Evolutionary conservation across 2,329 filamentous ascomycete species (phyloP), one percentile per base, ranked within the genome.

Genomic region (Chaetomiaceae sp.): DNA sequence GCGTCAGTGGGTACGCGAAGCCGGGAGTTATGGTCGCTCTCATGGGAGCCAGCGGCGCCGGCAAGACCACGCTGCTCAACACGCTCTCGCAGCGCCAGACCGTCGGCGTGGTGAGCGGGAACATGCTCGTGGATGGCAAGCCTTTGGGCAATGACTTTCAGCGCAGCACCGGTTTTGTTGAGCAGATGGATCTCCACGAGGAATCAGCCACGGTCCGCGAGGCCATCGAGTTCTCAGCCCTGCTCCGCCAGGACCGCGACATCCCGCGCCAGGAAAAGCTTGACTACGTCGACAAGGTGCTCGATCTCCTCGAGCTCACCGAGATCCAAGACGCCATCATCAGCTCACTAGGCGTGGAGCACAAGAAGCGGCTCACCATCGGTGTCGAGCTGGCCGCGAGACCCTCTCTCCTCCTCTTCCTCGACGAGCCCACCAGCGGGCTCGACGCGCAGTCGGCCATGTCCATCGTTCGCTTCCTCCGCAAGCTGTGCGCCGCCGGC

Each of bases 41-140:
- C 1, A 89, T 94, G 76, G 90, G 90, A 49, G 87, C 86, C 1
- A 89, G 82, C 4, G 88, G 87, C 38, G 89, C 90, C 8, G 90
- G 89, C 11, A 95, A 95, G 71, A 91, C 88, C 0, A 94, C 89
- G 0, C 73, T 95, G 0, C 75, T 95, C 16, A 90, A 94, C 67
- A 89, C 86, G 0, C 66, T 81, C 0, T 84, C 87, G 0, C 87
- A 91, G 63, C 80, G 89, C 2, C 85, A 90, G 65, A 25, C 59
- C 23, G 54, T 60, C 10, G 86, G 86, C 65, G 80, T 88, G 20
- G 82, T 90, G 29, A 76, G 75, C 8, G 86, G 87, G 51, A 80
- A 86, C 57, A 86, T 89, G 76, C 70, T 87, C 23, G 84, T 88
- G 8, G 83, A 88, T 59, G 85, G 84, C 21, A 75, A 73, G 27